These are phyloP conservation scores for Magnolia changhungtana DNA, from an alignment of 164 flowering plant species.

Conservation along the genomic window DNA sequence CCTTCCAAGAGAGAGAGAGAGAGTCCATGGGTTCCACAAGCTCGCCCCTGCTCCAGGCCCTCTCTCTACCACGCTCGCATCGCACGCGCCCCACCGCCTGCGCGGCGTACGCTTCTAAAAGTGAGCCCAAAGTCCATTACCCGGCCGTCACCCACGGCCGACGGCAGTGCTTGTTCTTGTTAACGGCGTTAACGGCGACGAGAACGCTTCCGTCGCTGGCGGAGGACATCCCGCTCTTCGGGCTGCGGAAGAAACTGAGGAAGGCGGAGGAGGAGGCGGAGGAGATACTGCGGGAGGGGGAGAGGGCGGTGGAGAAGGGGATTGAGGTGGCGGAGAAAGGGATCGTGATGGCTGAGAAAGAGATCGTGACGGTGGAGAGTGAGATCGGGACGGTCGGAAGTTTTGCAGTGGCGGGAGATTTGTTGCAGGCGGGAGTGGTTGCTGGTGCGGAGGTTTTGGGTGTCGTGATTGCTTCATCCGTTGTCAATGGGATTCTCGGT, in stretches of 20 bases:
- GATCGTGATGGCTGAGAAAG: conserved; percentile 17
- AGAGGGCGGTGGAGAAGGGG: conserved; percentile 64
- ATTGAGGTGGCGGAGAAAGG: conserved; percentile 41
- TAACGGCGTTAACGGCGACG: conserved; percentile 33
- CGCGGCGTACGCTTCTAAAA: conserved; percentile 15
- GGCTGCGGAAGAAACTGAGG: conserved; percentile 63
- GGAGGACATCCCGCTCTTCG: conserved; percentile 74
- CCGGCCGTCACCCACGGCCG: conserved; percentile 25
- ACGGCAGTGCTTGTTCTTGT: conserved; percentile 44
- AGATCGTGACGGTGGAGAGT: conserved; percentile 23
- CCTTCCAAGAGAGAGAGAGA: not conserved
- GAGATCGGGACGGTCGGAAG: conserved; percentile 32
- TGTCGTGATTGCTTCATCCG: conserved; percentile 58
- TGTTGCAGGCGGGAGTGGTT: conserved; percentile 77
- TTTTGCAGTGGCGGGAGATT: conserved; percentile 25
- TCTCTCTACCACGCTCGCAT: conserved; percentile 21
- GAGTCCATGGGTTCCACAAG: conserved; percentile 42
- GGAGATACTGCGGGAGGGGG: conserved; percentile 65
- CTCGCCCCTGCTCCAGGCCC: conserved; percentile 23
- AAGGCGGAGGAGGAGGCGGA: conserved; percentile 76
- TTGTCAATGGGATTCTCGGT: conserved; percentile 78
- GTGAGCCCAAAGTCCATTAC: conserved; percentile 9
- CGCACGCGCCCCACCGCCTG: conserved; percentile 16
- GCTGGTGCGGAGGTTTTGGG: conserved; percentile 71
- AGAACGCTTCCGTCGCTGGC: conserved; percentile 37